Evolutionary conservation across 495 filamentous ascomycete species (phyloP), one percentile per base, ranked within the genome.

Genomic region (Penicillium atrosanguineum): DNA sequence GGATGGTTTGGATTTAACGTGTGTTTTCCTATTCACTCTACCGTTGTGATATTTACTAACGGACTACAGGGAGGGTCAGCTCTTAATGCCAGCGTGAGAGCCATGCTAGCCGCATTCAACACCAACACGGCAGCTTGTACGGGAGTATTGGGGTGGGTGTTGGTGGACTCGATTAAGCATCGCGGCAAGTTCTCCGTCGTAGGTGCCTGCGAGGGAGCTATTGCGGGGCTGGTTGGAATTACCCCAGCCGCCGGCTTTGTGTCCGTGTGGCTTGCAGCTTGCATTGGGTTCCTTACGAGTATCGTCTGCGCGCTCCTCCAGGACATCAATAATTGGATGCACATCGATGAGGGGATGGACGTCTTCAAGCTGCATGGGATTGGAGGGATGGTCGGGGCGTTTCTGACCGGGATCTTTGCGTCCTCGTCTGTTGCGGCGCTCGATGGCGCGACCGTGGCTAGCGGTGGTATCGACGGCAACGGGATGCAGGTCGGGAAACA

Each of bases 211-310:
- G 76, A 81, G 56, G 84, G 84, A 23, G 81, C 80, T 15, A 86
- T 87, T 57, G 79, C 82, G 26, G 84, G 83, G 18, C 76, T 86
- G 14, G 82, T 86, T 8, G 83, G 79, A 11, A 85, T 86, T 61
- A 87, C 84, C 0, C 84, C 83, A 6, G 83, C 82, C 15, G 81
- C 82, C 16, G 82, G 83, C 40, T 85, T 79, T 59, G 80, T 85
- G 26, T 73, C 73, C 16, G 63, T 76, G 42, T 83, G 81, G 83
- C 66, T 75, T 14, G 80, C 80, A 6, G 82, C 76, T 5, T 65
- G 77, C 20, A 84, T 87, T 48, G 82, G 82, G 16, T 81, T 85
- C 68, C 50, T 85, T 19, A 83, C 83, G 6, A 76, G 70, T 12
- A 67, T 77, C 11, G 69, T 79, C 11, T 85, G 81, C 56, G 67